Evolutionary conservation across 192 early-diverging fungal genomes (phyloP).

Genomic region (Jimgerdemannia flammicorona): DNA sequence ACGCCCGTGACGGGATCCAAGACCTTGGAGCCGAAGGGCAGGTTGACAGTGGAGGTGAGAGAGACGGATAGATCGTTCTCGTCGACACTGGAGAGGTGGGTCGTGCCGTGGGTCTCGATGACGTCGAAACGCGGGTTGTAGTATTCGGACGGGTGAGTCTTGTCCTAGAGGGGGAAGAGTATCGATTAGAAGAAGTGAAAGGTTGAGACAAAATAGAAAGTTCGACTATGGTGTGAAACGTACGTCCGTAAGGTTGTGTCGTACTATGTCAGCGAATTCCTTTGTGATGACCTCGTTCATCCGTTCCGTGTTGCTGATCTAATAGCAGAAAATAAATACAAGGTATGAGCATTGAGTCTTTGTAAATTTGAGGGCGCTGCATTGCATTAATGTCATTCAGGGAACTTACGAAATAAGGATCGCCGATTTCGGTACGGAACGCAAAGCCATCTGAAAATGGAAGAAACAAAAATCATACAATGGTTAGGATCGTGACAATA

Average conservation of each 20-base stretch:
- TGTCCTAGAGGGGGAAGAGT: constrained; percentile 13
- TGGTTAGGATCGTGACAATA: neutral
- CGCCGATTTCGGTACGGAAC: constrained; percentile 74
- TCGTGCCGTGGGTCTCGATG: constrained; percentile 84
- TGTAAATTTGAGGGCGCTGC: neutral
- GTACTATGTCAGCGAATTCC: constrained; percentile 56
- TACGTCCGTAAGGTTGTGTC: constrained; percentile 71
- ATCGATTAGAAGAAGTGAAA: neutral
- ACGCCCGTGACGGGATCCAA: constrained; percentile 85
- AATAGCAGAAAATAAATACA: constrained; percentile 30
- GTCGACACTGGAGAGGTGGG: constrained; percentile 83
- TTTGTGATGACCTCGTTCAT: constrained; percentile 66
- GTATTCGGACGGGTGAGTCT: constrained; percentile 64
- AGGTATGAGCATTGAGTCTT: neutral
- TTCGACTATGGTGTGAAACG: neutral
- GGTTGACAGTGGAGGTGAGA: constrained; percentile 86
- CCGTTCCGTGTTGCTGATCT: constrained; percentile 48
- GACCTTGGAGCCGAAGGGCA: constrained; percentile 84
- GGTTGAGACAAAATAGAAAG: neutral
- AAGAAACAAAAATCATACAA: constrained; percentile 10
- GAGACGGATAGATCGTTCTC: constrained; percentile 72
- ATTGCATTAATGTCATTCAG: constrained; percentile 9
- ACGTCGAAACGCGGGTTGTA: constrained; percentile 81
- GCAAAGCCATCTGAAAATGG: constrained; percentile 57
- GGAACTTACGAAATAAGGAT: constrained; percentile 61